A percentile compares a stretch with the other conserved stretches of the same genome.
These are phyloP conservation scores for Cardamine occulta DNA, from an alignment of 345 rosid species.

Conservation along the genomic window DNA sequence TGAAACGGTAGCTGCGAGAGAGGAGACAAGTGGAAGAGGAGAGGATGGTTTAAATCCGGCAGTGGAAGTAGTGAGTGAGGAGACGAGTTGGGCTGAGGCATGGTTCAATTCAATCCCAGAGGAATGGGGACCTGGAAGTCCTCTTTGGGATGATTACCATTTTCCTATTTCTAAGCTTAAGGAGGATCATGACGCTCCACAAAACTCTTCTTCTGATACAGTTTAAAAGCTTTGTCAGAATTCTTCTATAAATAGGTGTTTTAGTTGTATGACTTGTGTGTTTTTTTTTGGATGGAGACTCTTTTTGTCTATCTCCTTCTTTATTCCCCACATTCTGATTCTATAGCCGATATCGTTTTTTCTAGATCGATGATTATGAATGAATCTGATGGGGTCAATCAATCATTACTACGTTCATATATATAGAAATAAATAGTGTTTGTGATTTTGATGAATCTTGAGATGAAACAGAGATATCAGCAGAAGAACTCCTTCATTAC, in stretches of 20 bases:
- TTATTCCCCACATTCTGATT: constrained; percentile 1
- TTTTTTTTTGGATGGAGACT: no score
- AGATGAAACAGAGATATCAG: no score
- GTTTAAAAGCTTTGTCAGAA: neutral
- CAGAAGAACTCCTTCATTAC: neutral
- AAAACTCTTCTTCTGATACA: constrained; percentile 36
- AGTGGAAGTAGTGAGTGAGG: constrained; percentile 58
- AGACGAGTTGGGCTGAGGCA: constrained; percentile 61
- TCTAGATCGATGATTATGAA: constrained; percentile 1
- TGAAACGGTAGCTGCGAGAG: constrained; percentile 29
- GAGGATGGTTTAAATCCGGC: constrained; percentile 37
- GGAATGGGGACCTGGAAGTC: constrained; percentile 91
- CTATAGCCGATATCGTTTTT: constrained; percentile 4
- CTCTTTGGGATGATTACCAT: constrained; percentile 89
- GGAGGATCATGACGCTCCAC: no score
- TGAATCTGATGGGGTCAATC: neutral
- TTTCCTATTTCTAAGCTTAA: no score
- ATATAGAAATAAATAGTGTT: no score
- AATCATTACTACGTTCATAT: neutral
- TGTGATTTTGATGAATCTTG: no score
- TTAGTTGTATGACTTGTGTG: no score
- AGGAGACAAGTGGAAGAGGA: constrained; percentile 19
- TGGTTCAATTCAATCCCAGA: constrained; percentile 84
- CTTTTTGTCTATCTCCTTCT: neutral
- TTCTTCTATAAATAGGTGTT: neutral